phyloP scores from a whole-genome alignment of 106 monocot species.

The Dioscorea zingiberensis region DNA sequence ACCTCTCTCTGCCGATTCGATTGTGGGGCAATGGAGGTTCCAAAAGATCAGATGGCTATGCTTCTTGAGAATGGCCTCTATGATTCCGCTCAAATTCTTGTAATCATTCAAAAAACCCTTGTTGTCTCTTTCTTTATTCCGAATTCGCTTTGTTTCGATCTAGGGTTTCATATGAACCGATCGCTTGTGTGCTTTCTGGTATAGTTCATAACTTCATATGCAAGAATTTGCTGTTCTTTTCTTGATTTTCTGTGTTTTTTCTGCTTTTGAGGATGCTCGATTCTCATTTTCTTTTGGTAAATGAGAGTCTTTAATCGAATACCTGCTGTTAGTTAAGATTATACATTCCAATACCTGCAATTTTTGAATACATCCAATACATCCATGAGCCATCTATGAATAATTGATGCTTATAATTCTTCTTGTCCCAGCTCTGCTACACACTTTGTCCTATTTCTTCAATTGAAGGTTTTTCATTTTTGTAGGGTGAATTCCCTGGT shows the following conservation, averaged over 20 bases:
- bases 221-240: too few species aligned
- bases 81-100: conserved; percentile 88
- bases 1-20: too few species aligned
- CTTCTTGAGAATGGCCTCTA: conserved; percentile 80
- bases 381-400: too few species aligned
- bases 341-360: neutral
- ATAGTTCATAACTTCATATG: neutral
- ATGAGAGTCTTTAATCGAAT: neutral
- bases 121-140: neutral
- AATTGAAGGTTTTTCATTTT: too few species aligned
- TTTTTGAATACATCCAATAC: too few species aligned
- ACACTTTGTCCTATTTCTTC: too few species aligned
- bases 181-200: neutral
- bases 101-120: conserved; percentile 9
- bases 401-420: too few species aligned
- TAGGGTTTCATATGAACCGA: neutral
- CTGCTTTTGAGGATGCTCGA: too few species aligned
- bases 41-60: conserved; percentile 73
- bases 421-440: too few species aligned
- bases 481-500: too few species aligned
- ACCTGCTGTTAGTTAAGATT: neutral
- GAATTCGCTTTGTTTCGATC: neutral
- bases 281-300: too few species aligned
- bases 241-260: too few species aligned
- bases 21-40: conserved; percentile 52